Evolutionary conservation across 1,284 basidiomycete genomes (phyloP).

Genomic region (Sanghuangporus weigelae): DNA sequence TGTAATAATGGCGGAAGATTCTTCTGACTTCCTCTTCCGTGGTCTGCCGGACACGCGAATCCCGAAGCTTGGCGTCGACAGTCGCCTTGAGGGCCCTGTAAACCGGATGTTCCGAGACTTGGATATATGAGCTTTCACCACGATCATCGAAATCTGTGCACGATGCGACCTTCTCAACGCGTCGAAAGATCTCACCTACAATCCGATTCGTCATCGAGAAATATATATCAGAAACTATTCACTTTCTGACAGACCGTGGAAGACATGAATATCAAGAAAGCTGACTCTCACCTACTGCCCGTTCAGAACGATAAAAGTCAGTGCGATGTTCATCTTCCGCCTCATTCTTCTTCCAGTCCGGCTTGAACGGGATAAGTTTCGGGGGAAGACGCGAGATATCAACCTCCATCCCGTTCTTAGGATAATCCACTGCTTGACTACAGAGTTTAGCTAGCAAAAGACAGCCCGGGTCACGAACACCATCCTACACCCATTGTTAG

Average conservation of each 20-base stretch:
- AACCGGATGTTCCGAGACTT: conserved; percentile 1
- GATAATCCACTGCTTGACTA: conserved; percentile 67
- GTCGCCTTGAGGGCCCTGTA: not conserved
- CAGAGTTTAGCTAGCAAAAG: conserved; percentile 60
- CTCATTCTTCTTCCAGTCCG: conserved; percentile 73
- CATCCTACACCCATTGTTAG: conserved; percentile 37
- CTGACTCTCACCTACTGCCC: conserved; percentile 49
- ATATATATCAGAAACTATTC: not conserved
- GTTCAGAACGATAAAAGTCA: conserved; percentile 65
- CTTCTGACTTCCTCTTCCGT: conserved; percentile 29
- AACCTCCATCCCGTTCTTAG: conserved; percentile 65
- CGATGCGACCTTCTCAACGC: conserved; percentile 37
- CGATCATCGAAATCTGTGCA: not conserved
- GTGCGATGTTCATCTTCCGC: conserved; percentile 47
- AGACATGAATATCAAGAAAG: not conserved
- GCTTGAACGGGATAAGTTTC: conserved; percentile 56
- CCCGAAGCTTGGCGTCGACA: not conserved
- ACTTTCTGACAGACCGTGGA: not conserved
- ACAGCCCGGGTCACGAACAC: conserved; percentile 62
- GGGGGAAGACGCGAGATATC: conserved; percentile 44
- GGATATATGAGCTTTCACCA: not conserved
- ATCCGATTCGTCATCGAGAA: not conserved
- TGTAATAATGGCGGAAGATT: conserved; percentile 48
- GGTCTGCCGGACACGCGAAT: not conserved
- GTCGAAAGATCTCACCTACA: conserved; percentile 48